Percentiles rank a stretch among this genome's conserved stretches.
Conservation (phyloP, 768 basidiomycete genomes). For the Gautieria morchelliformis region DNA sequence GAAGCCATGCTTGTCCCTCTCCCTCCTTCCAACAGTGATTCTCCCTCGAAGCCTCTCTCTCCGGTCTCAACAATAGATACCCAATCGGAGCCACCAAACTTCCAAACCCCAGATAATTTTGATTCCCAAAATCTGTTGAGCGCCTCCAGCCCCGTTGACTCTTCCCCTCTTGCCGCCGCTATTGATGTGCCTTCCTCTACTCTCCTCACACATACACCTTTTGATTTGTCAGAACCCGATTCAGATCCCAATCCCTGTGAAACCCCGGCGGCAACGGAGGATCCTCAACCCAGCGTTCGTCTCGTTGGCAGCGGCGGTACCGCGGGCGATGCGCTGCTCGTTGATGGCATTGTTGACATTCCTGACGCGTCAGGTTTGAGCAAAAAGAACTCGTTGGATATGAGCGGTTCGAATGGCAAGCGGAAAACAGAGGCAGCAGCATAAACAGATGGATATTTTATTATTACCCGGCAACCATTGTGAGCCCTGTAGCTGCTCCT, state of each 20-base stretch:
- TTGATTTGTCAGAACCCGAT: not conserved
- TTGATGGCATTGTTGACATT: not conserved
- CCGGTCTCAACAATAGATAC: not conserved
- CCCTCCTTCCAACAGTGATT: constrained; percentile 8
- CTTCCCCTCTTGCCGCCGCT: constrained; percentile 5
- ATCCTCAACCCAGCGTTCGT: constrained; percentile 39
- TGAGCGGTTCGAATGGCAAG: not conserved
- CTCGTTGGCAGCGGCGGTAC: constrained; percentile 49
- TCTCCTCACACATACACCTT: not conserved
- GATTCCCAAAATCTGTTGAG: constrained; percentile 12
- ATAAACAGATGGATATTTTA: not conserved
- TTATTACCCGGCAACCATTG: not conserved
- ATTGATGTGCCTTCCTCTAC: not conserved
- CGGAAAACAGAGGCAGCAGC: not conserved
- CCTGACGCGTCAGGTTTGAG: not conserved
- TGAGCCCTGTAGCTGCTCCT: not conserved
- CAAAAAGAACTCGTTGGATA: not conserved
- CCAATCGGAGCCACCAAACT: not conserved
- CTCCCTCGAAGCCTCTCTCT: not conserved
- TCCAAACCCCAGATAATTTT: not conserved
- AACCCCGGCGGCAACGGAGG: not conserved
- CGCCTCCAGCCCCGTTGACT: not conserved
- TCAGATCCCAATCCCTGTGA: not conserved
- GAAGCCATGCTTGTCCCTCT: constrained; percentile 8
- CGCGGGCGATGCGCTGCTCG: constrained; percentile 21